Evolutionary conservation across 2,329 filamentous ascomycete genomes (phyloP), one percentile per base, ranked within the genome.

Genomic region (Juglanconis sp.): DNA sequence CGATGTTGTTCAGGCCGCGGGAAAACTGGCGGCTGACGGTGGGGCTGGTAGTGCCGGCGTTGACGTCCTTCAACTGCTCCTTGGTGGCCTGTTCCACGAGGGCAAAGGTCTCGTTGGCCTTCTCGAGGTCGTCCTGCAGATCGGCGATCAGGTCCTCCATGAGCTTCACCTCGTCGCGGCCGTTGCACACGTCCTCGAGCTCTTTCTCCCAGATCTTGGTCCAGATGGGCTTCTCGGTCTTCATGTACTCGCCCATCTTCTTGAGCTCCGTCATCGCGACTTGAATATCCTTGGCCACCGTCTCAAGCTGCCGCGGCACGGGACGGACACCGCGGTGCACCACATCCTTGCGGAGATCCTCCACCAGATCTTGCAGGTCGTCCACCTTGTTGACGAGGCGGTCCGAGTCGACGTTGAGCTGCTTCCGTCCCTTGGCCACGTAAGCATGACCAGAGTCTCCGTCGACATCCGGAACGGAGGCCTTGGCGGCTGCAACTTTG

Each of bases 181-280:
- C 95, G 72, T 96, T 92, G 76, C 95, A 98, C 3, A 99, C 94
- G 56, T 94, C 88, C 74, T 98, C 92, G 50, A 99, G 81, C 74
- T 98, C 93, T 76, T 96, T 93, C 83, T 98, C 94, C 95, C 95
- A 99, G 65, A 98, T 96, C 84, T 97, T 97, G 57, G 92, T 97
- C 94, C 95, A 99, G 60, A 97, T 81, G 0, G 95, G 95, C 74
- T 96, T 96, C 82, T 99, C 95, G 51, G 86, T 85, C 68, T 87
- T 88, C 77, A 99, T 85, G 78, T 90, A 96, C 15, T 96, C 93
- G 71, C 96, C 91, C 83, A 99, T 89, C 77, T 91, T 93, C 82
- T 91, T 95, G 64, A 99, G 86, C 70, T 97, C 93, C 70, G 92
- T 88, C 53, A 87, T 90, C 36, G 95, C 87, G 58, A 81, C 77